Base-by-base conservation (phyloP, 2,329 filamentous ascomycete genomes). In the Sarocladiaceae sp. region DNA sequence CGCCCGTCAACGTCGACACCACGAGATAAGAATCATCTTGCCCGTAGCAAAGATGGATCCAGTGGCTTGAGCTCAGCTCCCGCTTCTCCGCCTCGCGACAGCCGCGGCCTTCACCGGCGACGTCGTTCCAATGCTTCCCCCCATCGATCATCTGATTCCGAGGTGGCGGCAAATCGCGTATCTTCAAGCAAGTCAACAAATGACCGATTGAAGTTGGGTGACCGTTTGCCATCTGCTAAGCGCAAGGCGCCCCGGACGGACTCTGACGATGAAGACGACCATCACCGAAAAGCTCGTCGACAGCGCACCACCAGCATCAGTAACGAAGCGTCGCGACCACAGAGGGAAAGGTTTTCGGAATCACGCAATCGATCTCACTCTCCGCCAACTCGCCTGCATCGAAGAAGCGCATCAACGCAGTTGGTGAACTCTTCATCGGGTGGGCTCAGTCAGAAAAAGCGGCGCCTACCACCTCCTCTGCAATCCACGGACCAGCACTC, bases 401-500 rank as follows among this genome's bases (percentile, higher is more conserved):
- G 83, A 51, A 77, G 85, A 54, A 86, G 84, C 58, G 70, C 75
- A 25, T 88, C 86, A 2, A 84, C 80, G 0, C 84, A 87, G 60
- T 72, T 85, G 18, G 74, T 79, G 1, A 72, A 77, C 3, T 69
- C 80, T 54, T 71, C 75, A 10, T 72, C 75, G 26, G 81, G 81
- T 63, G 80, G 82, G 4, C 64, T 82, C 29, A 69, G 72, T 50
- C 70, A 75, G 53, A 86, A 86, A 68, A 86, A 84, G 66, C 81
- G 77, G 66, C 80, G 77, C 42, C 64, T 80, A 22, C 82, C 84
- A 7, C 77, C 80, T 6, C 82, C 84, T 11, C 72, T 87, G 49
- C 76, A 81, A 50, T 75, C 83, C 10, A 79, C 77, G 22, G 83
- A 84, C 55, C 86, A 87, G 56, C 79, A 83, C 53, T 88, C 85